phyloP scores from a whole-genome alignment of 1,139 yeast species.

The Pneumocystis jirovecii region DNA sequence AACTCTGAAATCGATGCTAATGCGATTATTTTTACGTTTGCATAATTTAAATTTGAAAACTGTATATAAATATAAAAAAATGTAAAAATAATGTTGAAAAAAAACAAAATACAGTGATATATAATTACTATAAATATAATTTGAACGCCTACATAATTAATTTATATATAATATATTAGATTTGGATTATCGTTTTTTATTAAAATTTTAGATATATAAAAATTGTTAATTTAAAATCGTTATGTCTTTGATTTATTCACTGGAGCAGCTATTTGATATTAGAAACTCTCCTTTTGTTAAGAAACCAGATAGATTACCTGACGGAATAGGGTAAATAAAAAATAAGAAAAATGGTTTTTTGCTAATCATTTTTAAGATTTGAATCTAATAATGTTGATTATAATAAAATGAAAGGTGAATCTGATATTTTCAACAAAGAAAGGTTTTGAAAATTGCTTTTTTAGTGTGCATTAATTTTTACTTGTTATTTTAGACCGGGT shows the following conservation, averaged over 20 bases:
- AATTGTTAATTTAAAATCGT: not conserved
- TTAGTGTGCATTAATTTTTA: not conserved
- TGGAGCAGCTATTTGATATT: not conserved
- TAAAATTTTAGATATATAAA: not conserved
- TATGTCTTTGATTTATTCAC: not conserved
- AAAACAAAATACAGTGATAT: not conserved
- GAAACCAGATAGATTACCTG: not conserved
- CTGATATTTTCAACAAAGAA: not conserved
- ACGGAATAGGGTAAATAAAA: not conserved
- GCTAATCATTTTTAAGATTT: not conserved
- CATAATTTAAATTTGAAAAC: not conserved
- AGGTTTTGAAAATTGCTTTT: not conserved
- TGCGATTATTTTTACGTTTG: not conserved
- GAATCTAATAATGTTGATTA: not conserved
- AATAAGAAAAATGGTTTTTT: not conserved
- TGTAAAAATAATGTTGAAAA: not conserved
- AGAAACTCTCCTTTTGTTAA: not conserved
- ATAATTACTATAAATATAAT: not conserved
- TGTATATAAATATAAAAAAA: not conserved
- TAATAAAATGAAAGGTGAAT: not conserved
- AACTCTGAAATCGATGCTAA: not conserved
- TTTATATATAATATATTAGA: not conserved
- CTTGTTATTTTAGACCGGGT: not conserved
- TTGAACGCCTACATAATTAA: not conserved
- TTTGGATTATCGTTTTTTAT: not conserved